Evolutionary conservation across 768 basidiomycete genomes (phyloP), one percentile per base, ranked within the genome.

Genomic region (Mycena galopus): DNA sequence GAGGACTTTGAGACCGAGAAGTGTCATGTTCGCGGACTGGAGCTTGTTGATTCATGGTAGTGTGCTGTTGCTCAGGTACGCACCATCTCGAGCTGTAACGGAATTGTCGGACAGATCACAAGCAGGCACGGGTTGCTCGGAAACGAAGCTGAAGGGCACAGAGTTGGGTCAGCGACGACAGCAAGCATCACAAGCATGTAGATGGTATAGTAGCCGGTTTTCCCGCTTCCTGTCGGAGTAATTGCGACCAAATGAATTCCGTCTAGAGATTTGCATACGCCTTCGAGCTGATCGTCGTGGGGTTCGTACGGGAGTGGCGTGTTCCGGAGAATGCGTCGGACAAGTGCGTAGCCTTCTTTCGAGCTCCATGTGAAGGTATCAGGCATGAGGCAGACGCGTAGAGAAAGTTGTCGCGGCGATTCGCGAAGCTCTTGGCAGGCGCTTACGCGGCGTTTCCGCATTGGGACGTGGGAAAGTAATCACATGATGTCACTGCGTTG

Each of bases 151-250:
- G 63, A n/a, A 1, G 67, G 65, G 29, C 73, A 76, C 4, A 74
- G 72, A 12, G 55, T 12, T 6, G 72, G 77, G 21, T 73, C 44
- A 4, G 63, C 30, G 11, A 68, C 25, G 25, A 77, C 61, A 16
- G 65, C 76, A 10, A 62, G 68, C 3, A 76, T 47, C 10, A 79
- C 69, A 21, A 73, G 51, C 25, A 79, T 77, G 39, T 72, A 69
- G 6, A 78, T 58, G 17, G 29, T 59, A 7, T 58, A 67, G 53
- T 77, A 75, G 32, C 55, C 65, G 1, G 73, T 75, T 55, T 79
- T 80, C 7, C 78, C 78, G n/a, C 75, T 72, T 0, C 78, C 78
- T 1, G 78, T 80, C 8, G 75, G 75, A 3, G 69, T 68, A 10
- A 80, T 60, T 0, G 75, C 77, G 12, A 80, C 70, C 0, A 58